Percentiles rank a stretch among this genome's conserved stretches.
Conservation (phyloP, 1,284 basidiomycete genomes). For the Lignosus rhinocerotis region DNA sequence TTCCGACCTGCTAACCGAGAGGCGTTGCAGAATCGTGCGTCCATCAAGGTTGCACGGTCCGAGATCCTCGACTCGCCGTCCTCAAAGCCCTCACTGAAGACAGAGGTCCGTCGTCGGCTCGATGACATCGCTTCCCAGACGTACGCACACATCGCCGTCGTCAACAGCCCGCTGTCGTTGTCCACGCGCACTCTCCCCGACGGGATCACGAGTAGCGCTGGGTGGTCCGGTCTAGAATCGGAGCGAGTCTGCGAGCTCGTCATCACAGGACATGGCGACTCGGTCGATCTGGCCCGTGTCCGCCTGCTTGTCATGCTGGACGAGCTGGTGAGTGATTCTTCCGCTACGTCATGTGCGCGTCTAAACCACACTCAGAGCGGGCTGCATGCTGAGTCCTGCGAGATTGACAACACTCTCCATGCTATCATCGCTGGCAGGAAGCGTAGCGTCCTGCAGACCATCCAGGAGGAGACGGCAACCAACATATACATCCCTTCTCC, state of each 20-base stretch:
- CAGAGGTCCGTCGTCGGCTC: constrained; percentile 83
- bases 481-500: constrained; percentile 96
- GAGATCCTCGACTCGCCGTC: constrained; percentile 89
- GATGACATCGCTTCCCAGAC: constrained; percentile 93
- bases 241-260: constrained; percentile 92
- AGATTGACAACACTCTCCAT: constrained; percentile 96
- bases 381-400: constrained; percentile 86
- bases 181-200: constrained; percentile 75
- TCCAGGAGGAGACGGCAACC: constrained; percentile 96
- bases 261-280: constrained; percentile 85
- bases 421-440: constrained; percentile 91
- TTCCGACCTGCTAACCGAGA: not conserved
- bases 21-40: constrained; percentile 65
- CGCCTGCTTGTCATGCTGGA: constrained; percentile 92
- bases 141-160: constrained; percentile 86
- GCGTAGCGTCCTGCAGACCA: constrained; percentile 84
- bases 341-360: not conserved
- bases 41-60: constrained; percentile 88
- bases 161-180: constrained; percentile 73
- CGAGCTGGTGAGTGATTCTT: constrained; percentile 69
- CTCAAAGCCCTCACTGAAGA: constrained; percentile 82
- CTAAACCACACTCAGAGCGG: constrained; percentile 60
- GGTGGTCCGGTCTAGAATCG: constrained; percentile 88
- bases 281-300: constrained; percentile 90
- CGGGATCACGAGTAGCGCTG: constrained; percentile 71